phyloP scores from a whole-genome alignment of 768 basidiomycete genomes.

The Lentinula guzmanii region DNA sequence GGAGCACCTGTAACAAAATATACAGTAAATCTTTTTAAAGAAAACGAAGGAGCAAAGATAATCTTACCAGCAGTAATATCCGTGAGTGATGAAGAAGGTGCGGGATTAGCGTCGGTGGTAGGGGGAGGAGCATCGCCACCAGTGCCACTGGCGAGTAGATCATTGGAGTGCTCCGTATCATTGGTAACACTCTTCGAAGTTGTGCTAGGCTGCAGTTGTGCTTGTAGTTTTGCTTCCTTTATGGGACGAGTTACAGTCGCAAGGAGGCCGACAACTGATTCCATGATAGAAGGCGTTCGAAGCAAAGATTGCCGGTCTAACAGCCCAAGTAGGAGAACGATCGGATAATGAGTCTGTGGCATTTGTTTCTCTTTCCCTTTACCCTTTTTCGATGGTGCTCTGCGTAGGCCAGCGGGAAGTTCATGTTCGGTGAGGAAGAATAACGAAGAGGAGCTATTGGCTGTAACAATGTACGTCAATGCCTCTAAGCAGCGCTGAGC shows the following conservation, averaged over 20 bases:
- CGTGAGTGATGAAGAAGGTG: neutral
- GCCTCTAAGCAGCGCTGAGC: constrained; percentile 94
- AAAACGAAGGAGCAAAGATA: neutral
- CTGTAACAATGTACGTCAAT: constrained; percentile 77
- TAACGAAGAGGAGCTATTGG: constrained; percentile 77
- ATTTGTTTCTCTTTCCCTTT: constrained; percentile 91
- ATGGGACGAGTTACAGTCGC: constrained; percentile 86
- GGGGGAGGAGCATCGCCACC: neutral
- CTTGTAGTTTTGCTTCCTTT: constrained; percentile 37
- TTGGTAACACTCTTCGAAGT: neutral
- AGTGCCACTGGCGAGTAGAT: constrained; percentile 12
- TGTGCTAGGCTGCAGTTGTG: neutral
- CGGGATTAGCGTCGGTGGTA: neutral
- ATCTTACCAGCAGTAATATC: neutral
- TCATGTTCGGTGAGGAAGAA: constrained; percentile 98
- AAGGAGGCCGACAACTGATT: constrained; percentile 83
- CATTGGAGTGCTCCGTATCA: constrained; percentile 2
- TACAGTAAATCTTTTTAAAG: neutral
- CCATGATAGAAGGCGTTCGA: constrained; percentile 86
- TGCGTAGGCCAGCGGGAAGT: constrained; percentile 69
- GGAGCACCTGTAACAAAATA: neutral
- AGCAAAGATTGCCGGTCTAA: constrained; percentile 84
- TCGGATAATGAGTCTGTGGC: constrained; percentile 81
- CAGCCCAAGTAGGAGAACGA: constrained; percentile 82
- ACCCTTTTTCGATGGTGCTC: constrained; percentile 71